Evolutionary conservation across 345 rosid species (phyloP), one percentile per base, ranked within the genome.

Genomic region (Kernera saxatilis): DNA sequence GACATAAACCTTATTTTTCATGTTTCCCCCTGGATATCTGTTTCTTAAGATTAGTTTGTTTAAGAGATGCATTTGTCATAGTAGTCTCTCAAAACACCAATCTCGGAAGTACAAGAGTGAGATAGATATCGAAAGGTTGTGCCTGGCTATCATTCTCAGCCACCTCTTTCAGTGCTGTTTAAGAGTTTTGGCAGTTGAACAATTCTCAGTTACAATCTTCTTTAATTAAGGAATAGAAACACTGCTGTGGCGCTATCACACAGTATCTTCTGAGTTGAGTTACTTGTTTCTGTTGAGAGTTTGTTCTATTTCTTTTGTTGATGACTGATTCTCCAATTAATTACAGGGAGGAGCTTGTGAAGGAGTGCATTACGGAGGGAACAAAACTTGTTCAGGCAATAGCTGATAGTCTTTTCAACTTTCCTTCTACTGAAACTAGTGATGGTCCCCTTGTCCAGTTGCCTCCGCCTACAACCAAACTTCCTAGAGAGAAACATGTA

Each of bases 401-500:
- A 52, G 96, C 91, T 45, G 79, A 84, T 69, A 22, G 41, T 18
- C 80, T 93, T 69, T 93, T 93, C 79, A 82, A 79, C 79, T 83
- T 88, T 45, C 90, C 93, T 75, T 89, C 97, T 8, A 84, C 85
- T 62, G 96, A 89, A 72, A 87, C 84, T 78, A 50, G 67, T 27
- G 93, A 86, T 73, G 97, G 96, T 33, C 97, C 97, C 19, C 71
- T 94, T 68, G 90, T 88, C 45, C 83, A 71, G 76, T 81, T 94
- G 83, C 97, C 96, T 64, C 83, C 82, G 1, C 93, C 96, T 8
- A 78, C 84, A 36, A 85, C 88, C 6, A 89, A 74, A 77, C 80
- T 93, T 62, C 97, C 98, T 2, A 84, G 97, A 79, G 92, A 84
- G 77, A 93, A 93, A 84, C 96, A 79, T 77, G 97, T 88, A 78